These are phyloP conservation scores for Actinomucor elegans DNA, from an alignment of 371 early-diverging fungal species.

Conservation along the genomic window DNA sequence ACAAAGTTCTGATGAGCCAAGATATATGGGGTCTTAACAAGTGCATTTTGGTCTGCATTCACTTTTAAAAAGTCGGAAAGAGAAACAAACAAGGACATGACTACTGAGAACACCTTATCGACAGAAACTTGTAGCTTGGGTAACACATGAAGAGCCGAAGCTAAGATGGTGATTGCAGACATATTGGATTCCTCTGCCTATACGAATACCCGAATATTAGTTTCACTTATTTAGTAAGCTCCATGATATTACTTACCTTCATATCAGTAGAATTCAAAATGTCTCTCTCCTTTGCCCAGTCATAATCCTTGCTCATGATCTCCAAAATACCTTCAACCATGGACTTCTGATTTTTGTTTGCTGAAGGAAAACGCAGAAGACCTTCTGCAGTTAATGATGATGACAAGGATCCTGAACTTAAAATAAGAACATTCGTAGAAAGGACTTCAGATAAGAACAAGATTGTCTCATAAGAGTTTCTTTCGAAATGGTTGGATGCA, in stretches of 20 bases:
- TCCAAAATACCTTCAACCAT: conserved; percentile 38
- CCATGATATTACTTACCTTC: conserved; percentile 21
- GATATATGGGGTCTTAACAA: conserved; percentile 44
- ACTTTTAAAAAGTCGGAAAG: conserved; percentile 36
- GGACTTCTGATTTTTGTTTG: conserved; percentile 20
- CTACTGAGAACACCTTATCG: conserved; percentile 32
- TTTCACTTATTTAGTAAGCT: no score
- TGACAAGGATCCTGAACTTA: conserved; percentile 49
- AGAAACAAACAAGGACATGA: conserved; percentile 39
- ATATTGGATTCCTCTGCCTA: conserved; percentile 6
- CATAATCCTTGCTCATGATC: conserved; percentile 33
- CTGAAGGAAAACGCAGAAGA: conserved; percentile 54
- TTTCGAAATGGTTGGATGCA: conserved; percentile 40
- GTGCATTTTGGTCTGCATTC: conserved; percentile 24
- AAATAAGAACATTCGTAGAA: conserved; percentile 35
- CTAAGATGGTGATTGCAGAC: conserved; percentile 13
- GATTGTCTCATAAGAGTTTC: conserved; percentile 46
- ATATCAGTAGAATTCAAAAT: conserved; percentile 40
- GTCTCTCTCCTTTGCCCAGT: conserved; percentile 59
- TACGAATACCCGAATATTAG: background rate
- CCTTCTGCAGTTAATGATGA: conserved; percentile 55
- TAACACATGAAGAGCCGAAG: conserved; percentile 48
- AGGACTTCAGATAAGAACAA: conserved; percentile 56
- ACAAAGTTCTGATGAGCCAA: conserved; percentile 57
- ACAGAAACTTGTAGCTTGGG: conserved; percentile 48